Evolutionary conservation across 306 rosid species (phyloP).

Genomic region (Pterocarpus macrocarpus): DNA sequence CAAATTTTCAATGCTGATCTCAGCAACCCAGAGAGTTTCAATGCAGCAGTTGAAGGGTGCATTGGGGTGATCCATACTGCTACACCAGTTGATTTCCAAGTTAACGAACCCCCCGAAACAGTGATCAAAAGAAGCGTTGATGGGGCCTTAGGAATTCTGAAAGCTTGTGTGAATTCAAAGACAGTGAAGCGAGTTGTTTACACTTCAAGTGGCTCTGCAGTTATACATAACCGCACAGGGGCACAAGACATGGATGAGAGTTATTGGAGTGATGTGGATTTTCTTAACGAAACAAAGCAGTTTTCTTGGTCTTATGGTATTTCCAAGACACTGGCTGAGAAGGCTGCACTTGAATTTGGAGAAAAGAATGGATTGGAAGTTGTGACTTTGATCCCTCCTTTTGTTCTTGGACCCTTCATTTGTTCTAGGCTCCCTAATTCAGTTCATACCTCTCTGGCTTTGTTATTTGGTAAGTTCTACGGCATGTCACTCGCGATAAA

Average conservation of each 20-base stretch:
- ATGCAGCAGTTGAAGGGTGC: conserved; percentile 61
- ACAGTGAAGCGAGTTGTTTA: conserved; percentile 68
- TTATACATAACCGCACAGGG: conserved; percentile 36
- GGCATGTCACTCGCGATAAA: too few relatives aligned
- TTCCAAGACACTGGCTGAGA: conserved; percentile 72
- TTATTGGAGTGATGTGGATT: conserved; percentile 61
- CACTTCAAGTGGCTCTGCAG: conserved; percentile 63
- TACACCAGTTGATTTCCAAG: conserved; percentile 38
- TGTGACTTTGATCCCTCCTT: conserved; percentile 62
- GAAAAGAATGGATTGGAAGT: conserved; percentile 64
- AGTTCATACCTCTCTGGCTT: conserved; percentile 7
- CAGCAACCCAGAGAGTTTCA: conserved; percentile 61
- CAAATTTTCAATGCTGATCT: conserved; percentile 62
- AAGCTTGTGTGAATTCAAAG: conserved; percentile 53
- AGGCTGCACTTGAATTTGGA: conserved; percentile 65
- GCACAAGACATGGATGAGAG: conserved; percentile 57
- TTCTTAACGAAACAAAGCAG: conserved; percentile 14
- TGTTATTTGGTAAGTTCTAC: conserved; percentile 55
- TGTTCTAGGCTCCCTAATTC: conserved; percentile 65
- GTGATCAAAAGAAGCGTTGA: conserved; percentile 58
- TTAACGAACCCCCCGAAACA: conserved; percentile 53
- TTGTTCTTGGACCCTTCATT: conserved; percentile 71
- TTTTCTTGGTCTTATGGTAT: conserved; percentile 45
- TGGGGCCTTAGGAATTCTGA: conserved; percentile 67
- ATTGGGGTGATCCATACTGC: conserved; percentile 69